Conservation (phyloP, 2,329 filamentous ascomycete genomes). For the Nigrospora sphaerica region DNA sequence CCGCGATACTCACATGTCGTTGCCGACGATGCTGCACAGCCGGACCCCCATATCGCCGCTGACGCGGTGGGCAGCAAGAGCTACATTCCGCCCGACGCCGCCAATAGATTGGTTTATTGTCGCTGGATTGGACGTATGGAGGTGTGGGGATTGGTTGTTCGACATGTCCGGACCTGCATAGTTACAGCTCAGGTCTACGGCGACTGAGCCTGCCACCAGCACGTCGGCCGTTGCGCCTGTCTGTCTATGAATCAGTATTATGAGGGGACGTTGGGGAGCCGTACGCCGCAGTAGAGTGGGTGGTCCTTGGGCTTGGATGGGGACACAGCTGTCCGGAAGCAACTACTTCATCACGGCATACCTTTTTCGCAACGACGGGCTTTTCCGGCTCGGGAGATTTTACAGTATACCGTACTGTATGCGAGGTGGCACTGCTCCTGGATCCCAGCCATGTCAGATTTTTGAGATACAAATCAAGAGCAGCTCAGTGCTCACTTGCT, state of each 20-base stretch:
- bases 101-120: constrained; percentile 76
- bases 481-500: constrained; percentile 18
- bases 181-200: constrained; percentile 82
- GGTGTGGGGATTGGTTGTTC: constrained; percentile 33
- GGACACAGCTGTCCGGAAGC: too few relatives aligned
- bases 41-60: constrained; percentile 55
- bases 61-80: constrained; percentile 68
- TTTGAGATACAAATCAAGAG: not conserved
- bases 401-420: too few relatives aligned
- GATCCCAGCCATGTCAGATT: too few relatives aligned
- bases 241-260: too few relatives aligned
- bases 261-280: too few relatives aligned
- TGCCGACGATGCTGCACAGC: constrained; percentile 74
- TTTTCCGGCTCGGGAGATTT: too few relatives aligned
- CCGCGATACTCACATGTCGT: constrained; percentile 55
- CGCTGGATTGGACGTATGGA: constrained; percentile 82
- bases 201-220: constrained; percentile 86
- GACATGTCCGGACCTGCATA: constrained; percentile 34
- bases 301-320: too few relatives aligned
- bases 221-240: constrained; percentile 41
- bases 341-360: too few relatives aligned
- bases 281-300: too few relatives aligned
- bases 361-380: too few relatives aligned
- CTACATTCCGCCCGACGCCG: constrained; percentile 88
- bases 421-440: too few relatives aligned